Conservation (phyloP, 805 yeast species). For the Cyberlindnera xishuangbannaensis region DNA sequence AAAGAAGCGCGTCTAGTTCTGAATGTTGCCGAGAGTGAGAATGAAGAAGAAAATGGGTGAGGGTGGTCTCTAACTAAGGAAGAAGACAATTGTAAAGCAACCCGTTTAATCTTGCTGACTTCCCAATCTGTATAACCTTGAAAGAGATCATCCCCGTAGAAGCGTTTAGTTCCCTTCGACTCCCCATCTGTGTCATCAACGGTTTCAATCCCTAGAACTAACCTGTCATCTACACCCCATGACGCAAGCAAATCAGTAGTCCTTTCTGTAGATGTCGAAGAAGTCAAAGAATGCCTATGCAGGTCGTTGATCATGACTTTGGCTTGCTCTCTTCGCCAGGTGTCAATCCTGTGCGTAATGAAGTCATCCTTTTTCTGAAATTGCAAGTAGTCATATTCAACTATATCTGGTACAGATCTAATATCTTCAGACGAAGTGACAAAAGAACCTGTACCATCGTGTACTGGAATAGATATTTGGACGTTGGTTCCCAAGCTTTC, state of each 20-base stretch:
- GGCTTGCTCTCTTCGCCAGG: slow-evolving; percentile 27
- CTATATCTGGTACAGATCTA: neutral
- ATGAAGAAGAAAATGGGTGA: neutral
- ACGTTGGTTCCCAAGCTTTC: slow-evolving; percentile 20
- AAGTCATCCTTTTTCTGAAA: slow-evolving; percentile 17
- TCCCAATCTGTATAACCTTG: slow-evolving; percentile 19
- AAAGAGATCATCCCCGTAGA: slow-evolving; percentile 25
- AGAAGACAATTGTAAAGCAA: slow-evolving; percentile 21
- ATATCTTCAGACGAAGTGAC: neutral
- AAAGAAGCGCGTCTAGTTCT: slow-evolving; percentile 16
- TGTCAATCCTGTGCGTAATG: slow-evolving; percentile 22
- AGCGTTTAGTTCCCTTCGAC: slow-evolving; percentile 12
- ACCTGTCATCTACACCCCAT: slow-evolving; percentile 30
- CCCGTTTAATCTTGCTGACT: slow-evolving; percentile 20
- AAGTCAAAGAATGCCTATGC: slow-evolving; percentile 11
- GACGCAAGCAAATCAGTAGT: slow-evolving; percentile 25
- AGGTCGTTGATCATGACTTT: slow-evolving; percentile 18
- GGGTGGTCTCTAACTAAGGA: slow-evolving; percentile 18
- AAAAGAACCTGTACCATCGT: slow-evolving; percentile 16
- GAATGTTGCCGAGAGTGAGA: no score
- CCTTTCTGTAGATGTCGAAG: slow-evolving; percentile 3
- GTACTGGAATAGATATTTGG: slow-evolving; percentile 15
- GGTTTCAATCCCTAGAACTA: slow-evolving; percentile 2
- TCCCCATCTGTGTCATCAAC: no score
- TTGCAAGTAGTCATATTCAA: slow-evolving; percentile 7